phyloP scores from a whole-genome alignment of 805 yeast species.

The Schwanniomyces vanrijiae region DNA sequence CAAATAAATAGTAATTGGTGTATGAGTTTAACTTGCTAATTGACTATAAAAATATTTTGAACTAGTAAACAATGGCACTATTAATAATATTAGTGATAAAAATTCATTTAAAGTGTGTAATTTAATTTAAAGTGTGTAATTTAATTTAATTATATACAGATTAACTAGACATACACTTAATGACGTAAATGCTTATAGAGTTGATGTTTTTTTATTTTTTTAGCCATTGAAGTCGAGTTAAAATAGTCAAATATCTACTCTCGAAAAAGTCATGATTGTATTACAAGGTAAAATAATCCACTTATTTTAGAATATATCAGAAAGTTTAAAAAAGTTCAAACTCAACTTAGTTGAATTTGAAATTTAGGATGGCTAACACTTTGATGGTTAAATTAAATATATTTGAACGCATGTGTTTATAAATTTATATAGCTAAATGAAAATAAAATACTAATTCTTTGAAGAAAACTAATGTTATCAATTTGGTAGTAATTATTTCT shows the following conservation, averaged over 20 bases:
- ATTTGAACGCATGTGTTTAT: too few relatives aligned
- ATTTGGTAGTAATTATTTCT: background rate
- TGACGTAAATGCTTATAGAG: conserved; percentile 25
- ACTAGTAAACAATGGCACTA: conserved; percentile 28
- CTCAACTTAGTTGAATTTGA: too few relatives aligned
- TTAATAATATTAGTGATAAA: conserved; percentile 34
- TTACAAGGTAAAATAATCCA: too few relatives aligned
- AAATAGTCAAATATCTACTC: conserved; percentile 5
- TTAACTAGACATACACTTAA: conserved; percentile 34
- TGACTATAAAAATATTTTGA: conserved; percentile 34
- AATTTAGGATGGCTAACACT: too few relatives aligned
- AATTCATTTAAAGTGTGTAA: conserved; percentile 31
- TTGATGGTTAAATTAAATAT: too few relatives aligned
- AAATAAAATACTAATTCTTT: too few relatives aligned
- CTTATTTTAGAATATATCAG: too few relatives aligned
- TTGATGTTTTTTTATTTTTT: conserved; percentile 35
- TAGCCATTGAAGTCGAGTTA: conserved; percentile 28
- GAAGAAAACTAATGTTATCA: too few relatives aligned
- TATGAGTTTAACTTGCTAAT: conserved; percentile 24
- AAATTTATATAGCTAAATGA: too few relatives aligned
- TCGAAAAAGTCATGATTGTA: too few relatives aligned
- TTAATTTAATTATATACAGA: conserved; percentile 32
- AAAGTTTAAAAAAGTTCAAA: too few relatives aligned
- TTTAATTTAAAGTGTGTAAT: conserved; percentile 33
- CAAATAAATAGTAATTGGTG: conserved; percentile 34